A percentile compares a stretch with the other conserved stretches of the same genome.
These are phyloP conservation scores for Porphyra umbilicalis DNA, from an alignment of 31 red algal species.

Conservation along the genomic window DNA sequence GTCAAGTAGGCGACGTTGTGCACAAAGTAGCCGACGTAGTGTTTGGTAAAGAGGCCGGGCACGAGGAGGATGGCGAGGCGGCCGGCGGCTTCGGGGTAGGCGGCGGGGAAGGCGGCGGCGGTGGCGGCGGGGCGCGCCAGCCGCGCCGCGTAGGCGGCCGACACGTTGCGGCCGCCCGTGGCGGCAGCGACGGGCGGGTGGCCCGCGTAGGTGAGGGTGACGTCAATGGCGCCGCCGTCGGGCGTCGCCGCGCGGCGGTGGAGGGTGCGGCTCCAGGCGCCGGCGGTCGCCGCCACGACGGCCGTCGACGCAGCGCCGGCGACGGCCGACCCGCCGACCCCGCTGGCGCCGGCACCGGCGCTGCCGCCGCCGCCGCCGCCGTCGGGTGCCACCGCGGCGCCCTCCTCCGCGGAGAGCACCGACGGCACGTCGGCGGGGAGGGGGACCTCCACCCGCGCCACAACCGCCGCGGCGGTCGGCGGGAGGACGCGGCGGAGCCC, in stretches of 20 bases:
- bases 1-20: conserved; percentile 48
- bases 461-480: not conserved
- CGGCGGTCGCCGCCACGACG: no score
- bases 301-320: not conserved
- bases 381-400: no score
- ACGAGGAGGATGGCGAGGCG: conserved; percentile 16
- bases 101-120: not conserved
- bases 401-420: no score
- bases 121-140: not conserved
- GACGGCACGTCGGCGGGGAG: not conserved
- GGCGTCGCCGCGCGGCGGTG: not conserved
- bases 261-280: not conserved
- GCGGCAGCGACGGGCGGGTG: not conserved
- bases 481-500: not conserved
- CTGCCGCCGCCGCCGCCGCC: no score
- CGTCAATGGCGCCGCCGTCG: not conserved
- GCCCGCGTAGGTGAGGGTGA: not conserved
- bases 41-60: conserved; percentile 56
- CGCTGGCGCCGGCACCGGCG: no score
- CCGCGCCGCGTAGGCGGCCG: not conserved
- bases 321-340: not conserved
- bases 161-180: not conserved
- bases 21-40: conserved; percentile 61
- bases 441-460: not conserved
- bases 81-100: not conserved